A percentile compares a stretch with the other conserved stretches of the same genome.
These are phyloP conservation scores for Fennellomyces sp. DNA, from an alignment of 371 early-diverging fungal species.

Conservation along the genomic window DNA sequence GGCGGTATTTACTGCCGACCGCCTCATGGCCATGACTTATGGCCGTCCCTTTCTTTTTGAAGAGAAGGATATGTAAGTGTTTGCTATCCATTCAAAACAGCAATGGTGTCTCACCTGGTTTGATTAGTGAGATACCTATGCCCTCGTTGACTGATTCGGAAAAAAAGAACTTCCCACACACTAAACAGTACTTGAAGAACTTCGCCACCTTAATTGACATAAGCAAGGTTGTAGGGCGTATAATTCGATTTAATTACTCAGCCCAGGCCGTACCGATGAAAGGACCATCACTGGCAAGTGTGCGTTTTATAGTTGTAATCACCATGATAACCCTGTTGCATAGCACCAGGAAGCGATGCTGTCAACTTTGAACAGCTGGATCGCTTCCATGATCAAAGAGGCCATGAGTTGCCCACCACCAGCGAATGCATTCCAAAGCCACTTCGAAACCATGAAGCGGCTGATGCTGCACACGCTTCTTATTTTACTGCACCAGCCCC, in stretches of 20 bases:
- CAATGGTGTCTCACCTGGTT: background rate
- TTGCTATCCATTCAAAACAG: background rate
- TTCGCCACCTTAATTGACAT: constrained; percentile 31
- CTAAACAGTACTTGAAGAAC: constrained; percentile 20
- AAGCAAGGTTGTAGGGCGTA: constrained; percentile 38
- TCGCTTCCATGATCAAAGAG: constrained; percentile 20
- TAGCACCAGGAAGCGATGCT: constrained; percentile 33
- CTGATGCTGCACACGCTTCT: constrained; percentile 25
- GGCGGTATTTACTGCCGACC: constrained; percentile 42
- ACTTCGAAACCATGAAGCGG: constrained; percentile 18
- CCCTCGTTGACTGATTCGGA: too few species aligned
- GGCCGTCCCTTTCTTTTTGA: constrained; percentile 46
- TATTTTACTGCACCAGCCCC: constrained; percentile 46
- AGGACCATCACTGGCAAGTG: constrained; percentile 34
- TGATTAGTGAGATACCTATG: constrained; percentile 25
- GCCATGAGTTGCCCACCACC: background rate
- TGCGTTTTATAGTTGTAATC: background rate
- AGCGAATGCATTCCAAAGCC: background rate
- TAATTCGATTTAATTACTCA: constrained; percentile 42
- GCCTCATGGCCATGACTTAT: constrained; percentile 38
- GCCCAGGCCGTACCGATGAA: constrained; percentile 35
- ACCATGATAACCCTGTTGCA: background rate
- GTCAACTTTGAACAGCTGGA: constrained; percentile 31
- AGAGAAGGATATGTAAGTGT: constrained; percentile 49
- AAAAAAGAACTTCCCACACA: background rate